phyloP scores from a whole-genome alignment of 164 flowering plant genomes.

The Hamamelis virginiana region DNA sequence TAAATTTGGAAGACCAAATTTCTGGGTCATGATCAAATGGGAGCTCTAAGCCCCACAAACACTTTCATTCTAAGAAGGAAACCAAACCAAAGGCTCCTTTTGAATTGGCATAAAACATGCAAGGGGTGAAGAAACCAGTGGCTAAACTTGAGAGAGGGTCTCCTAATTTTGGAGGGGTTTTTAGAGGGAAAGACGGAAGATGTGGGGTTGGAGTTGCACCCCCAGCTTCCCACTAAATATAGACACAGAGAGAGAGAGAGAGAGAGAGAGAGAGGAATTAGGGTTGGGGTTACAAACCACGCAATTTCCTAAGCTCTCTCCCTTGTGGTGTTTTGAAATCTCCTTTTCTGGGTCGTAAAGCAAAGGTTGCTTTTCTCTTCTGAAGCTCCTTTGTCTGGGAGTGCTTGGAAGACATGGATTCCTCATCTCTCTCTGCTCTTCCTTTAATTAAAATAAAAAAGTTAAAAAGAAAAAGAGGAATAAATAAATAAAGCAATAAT shows the following conservation, averaged over 20 bases:
- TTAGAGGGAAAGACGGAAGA: constrained; percentile 16
- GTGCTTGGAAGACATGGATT: constrained; percentile 45
- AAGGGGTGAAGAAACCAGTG: constrained; percentile 10
- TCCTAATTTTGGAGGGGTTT: not conserved
- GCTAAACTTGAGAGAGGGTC: constrained; percentile 10
- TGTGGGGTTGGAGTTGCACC: constrained; percentile 30
- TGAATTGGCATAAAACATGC: constrained; percentile 21
- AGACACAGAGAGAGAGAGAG: constrained; percentile 16
- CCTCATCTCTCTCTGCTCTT: constrained; percentile 14
- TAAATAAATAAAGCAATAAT: not conserved
- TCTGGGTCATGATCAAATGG: constrained; percentile 17
- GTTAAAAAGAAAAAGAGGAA: not conserved
- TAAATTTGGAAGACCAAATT: not conserved
- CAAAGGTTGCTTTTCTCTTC: constrained; percentile 35
- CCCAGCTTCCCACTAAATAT: constrained; percentile 26
- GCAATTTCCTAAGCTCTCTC: constrained; percentile 33
- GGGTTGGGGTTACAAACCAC: constrained; percentile 27
- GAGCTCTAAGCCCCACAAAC: constrained; percentile 17
- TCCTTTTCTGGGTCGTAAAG: constrained; percentile 49
- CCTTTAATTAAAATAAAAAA: not conserved
- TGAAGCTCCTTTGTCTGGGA: constrained; percentile 35
- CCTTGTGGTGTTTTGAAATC: constrained; percentile 30
- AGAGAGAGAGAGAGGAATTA: constrained; percentile 8
- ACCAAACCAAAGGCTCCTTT: not conserved
- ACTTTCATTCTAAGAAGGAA: too few species aligned